A percentile compares a stretch with the other conserved stretches of the same genome.
Conservation (phyloP, 1,139 yeast species). For the Meyerozyma elateridarum region DNA sequence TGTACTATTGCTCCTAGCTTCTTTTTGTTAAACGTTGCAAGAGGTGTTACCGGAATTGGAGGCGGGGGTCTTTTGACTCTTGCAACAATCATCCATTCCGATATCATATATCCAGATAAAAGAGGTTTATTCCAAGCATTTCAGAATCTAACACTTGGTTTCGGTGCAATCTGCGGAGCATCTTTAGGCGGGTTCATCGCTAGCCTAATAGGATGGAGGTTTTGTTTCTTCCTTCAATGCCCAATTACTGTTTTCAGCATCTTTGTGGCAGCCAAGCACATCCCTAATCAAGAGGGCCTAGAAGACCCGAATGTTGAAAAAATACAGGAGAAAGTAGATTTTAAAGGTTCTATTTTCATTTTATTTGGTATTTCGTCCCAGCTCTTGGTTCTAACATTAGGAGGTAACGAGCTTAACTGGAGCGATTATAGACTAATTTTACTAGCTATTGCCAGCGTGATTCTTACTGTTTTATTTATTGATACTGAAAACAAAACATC, state of each 20-base stretch:
- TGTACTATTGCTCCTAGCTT: constrained; percentile 11
- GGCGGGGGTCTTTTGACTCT: constrained; percentile 29
- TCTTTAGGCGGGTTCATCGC: constrained; percentile 23
- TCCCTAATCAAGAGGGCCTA: constrained; percentile 16
- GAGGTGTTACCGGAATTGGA: constrained; percentile 27
- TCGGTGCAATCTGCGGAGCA: constrained; percentile 24
- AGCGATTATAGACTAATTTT: constrained; percentile 12
- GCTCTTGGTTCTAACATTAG: constrained; percentile 23
- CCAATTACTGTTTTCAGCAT: constrained; percentile 17
- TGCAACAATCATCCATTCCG: constrained; percentile 27
- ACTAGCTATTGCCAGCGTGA: constrained; percentile 12
- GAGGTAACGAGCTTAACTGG: constrained; percentile 22
- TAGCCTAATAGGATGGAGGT: constrained; percentile 22
- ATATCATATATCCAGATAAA: constrained; percentile 21
- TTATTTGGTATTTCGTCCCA: constrained; percentile 23
- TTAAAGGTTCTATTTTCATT: constrained; percentile 17
- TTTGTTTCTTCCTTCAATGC: constrained; percentile 20
- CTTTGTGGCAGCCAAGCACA: constrained; percentile 15
- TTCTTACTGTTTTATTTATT: constrained; percentile 13
- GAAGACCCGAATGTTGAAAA: constrained; percentile 4
- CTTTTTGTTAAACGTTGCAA: constrained; percentile 9
- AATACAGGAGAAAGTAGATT: constrained; percentile 15
- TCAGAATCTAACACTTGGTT: constrained; percentile 22
- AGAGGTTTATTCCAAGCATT: constrained; percentile 26
- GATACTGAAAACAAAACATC: constrained; percentile 23